Evolutionary conservation across 495 filamentous ascomycete species (phyloP).

Genomic region (Pseudoneurospora amorphoporcata): DNA sequence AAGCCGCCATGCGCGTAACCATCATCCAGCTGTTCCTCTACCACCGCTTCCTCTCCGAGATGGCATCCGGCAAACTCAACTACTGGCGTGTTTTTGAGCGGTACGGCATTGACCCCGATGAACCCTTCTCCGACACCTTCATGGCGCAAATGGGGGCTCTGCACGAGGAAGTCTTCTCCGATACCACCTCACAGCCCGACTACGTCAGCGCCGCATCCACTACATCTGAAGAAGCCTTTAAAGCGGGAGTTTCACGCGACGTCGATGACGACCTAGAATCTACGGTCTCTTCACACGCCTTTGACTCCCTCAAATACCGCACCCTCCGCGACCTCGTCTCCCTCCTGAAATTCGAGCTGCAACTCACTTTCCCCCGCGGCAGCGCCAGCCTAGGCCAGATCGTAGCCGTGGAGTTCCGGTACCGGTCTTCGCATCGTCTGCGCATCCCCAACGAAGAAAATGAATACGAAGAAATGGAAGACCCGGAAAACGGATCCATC

Average conservation of each 20-base stretch:
- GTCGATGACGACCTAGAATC: background rate
- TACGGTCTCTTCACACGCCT: background rate
- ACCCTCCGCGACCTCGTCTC: slow-evolving; percentile 30
- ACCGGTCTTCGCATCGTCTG: slow-evolving; percentile 3
- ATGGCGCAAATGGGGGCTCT: slow-evolving; percentile 65
- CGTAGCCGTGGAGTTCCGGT: slow-evolving; percentile 56
- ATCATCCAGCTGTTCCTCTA: slow-evolving; percentile 86
- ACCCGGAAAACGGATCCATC: slow-evolving; percentile 25
- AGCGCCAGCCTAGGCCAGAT: slow-evolving; percentile 40
- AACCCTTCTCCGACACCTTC: slow-evolving; percentile 66
- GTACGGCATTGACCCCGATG: slow-evolving; percentile 53
- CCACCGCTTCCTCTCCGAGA: slow-evolving; percentile 67
- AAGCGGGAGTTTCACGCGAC: background rate
- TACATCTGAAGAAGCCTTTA: slow-evolving; percentile 20
- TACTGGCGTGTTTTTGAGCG: slow-evolving; percentile 55
- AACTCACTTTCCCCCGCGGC: slow-evolving; percentile 45
- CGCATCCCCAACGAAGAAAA: too few species aligned
- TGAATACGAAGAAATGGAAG: slow-evolving; percentile 6
- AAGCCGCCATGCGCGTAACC: slow-evolving; percentile 62
- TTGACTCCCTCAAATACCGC: slow-evolving; percentile 20
- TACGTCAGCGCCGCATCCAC: slow-evolving; percentile 23
- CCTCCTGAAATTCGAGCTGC: slow-evolving; percentile 36
- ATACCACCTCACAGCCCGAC: slow-evolving; percentile 18
- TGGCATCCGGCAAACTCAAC: slow-evolving; percentile 62
- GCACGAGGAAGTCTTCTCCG: slow-evolving; percentile 46